These are phyloP conservation scores for Mycena capillaripes DNA, from an alignment of 768 basidiomycete species.

Conservation along the genomic window DNA sequence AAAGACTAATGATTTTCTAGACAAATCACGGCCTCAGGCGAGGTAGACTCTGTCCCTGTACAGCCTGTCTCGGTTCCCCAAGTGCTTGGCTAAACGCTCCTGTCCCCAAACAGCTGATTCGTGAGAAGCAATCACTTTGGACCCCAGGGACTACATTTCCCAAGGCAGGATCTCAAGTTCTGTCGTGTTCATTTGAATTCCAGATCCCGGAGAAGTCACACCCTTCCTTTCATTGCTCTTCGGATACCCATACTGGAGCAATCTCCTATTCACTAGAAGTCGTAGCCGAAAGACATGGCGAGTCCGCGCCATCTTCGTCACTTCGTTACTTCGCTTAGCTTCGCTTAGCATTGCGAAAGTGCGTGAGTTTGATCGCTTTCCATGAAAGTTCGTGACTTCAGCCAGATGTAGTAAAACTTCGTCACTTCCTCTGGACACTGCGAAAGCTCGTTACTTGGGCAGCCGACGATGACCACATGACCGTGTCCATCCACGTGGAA, in stretches of 20 bases:
- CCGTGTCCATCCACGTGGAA: no score
- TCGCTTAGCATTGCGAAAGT: no score
- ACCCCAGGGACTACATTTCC: background rate
- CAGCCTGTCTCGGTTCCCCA: background rate
- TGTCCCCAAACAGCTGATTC: background rate
- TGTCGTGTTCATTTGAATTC: background rate
- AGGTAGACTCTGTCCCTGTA: background rate
- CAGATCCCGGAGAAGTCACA: background rate
- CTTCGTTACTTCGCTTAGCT: no score
- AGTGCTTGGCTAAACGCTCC: background rate
- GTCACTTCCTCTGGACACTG: no score
- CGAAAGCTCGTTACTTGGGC: no score
- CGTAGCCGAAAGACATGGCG: background rate
- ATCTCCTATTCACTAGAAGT: background rate
- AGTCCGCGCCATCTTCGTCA: no score
- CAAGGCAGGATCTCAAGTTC: background rate
- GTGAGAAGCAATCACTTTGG: background rate
- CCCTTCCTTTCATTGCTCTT: background rate
- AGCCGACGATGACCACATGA: no score
- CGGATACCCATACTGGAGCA: background rate
- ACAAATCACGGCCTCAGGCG: no score
- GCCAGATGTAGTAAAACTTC: no score
- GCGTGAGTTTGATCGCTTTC: no score
- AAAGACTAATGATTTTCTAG: no score
- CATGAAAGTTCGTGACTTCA: no score